Conservation (phyloP, 352 stramenopile genomes). For the Globisporangium rhizosaccharum region DNA sequence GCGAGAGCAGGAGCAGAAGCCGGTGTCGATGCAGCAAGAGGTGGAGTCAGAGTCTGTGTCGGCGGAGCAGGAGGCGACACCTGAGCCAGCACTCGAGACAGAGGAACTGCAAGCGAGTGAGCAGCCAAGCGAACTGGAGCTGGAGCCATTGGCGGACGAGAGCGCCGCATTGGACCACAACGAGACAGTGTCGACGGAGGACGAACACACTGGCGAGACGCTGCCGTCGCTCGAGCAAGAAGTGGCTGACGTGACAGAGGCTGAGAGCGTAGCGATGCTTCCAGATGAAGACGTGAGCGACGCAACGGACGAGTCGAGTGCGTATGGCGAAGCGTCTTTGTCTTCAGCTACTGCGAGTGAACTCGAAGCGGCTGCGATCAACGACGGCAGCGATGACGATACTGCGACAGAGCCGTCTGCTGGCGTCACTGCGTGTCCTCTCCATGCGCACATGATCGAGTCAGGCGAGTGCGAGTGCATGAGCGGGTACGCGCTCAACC, state of each 20-base stretch:
- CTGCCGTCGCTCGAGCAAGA: no score
- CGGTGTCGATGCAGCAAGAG: neutral
- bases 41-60: neutral
- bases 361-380: neutral
- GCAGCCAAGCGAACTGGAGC: no score
- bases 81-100: no score
- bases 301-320: neutral
- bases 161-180: no score
- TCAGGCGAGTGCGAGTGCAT: slow-evolving; percentile 43
- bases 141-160: no score
- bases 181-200: no score
- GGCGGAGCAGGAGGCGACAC: neutral
- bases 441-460: slow-evolving; percentile 21
- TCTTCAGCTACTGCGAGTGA: neutral
- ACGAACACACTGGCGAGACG: no score
- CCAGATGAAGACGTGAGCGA: no score
- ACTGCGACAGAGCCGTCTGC: neutral
- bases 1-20: neutral
- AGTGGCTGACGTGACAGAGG: no score
- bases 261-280: no score
- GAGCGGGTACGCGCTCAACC: slow-evolving; percentile 28
- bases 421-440: slow-evolving; percentile 21
- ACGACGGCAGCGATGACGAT: neutral
- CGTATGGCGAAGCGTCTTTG: neutral
- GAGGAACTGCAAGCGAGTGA: no score